Evolutionary conservation across 202 grass and related monocot species (phyloP).

Genomic region (Panicum virgatum): DNA sequence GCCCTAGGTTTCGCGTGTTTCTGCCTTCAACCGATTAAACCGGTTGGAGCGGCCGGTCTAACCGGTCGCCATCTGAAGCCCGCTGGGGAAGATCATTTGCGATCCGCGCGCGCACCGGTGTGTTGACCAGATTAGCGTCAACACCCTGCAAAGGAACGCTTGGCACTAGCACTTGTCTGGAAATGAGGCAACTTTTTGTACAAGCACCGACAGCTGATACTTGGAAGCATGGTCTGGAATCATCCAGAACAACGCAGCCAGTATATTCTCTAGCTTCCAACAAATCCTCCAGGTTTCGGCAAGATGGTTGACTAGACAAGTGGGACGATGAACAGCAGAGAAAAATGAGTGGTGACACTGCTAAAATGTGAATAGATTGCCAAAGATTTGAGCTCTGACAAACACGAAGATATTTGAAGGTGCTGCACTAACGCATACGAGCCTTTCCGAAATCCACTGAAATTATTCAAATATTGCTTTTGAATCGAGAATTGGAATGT

Average conservation of each 20-base stretch:
- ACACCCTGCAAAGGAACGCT: background rate
- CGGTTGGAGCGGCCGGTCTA: too few relatives aligned
- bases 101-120: too few relatives aligned
- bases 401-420: background rate
- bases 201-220: background rate
- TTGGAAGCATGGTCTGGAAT: background rate
- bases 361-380: background rate
- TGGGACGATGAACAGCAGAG: background rate
- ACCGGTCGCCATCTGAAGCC: too few relatives aligned
- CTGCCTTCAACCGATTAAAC: too few relatives aligned
- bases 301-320: background rate
- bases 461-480: background rate
- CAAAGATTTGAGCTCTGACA: background rate
- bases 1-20: too few relatives aligned
- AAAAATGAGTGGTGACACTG: background rate
- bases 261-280: background rate
- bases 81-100: too few relatives aligned
- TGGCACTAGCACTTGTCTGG: background rate
- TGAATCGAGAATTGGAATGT: background rate
- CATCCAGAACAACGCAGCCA: background rate
- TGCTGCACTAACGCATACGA: background rate
- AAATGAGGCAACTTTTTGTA: background rate
- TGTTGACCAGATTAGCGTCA: too few relatives aligned
- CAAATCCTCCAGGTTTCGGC: background rate
- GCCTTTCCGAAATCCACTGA: background rate